These are phyloP conservation scores for Chlamydomonas sp. DNA, from an alignment of 139 green algal genomes.

Conservation along the genomic window DNA sequence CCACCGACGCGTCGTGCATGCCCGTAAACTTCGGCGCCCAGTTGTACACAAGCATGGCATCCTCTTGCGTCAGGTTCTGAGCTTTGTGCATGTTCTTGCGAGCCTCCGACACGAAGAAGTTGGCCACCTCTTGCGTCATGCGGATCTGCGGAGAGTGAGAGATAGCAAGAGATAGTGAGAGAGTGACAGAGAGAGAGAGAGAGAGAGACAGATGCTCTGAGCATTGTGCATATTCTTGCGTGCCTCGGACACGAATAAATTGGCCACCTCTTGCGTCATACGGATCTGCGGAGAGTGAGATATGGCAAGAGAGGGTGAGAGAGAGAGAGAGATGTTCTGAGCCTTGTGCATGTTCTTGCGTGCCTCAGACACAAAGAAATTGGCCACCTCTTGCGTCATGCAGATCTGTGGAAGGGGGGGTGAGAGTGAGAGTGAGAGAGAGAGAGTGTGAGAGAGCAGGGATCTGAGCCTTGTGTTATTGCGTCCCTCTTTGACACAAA, in stretches of 20 bases:
- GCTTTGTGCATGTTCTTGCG: constrained; percentile 59
- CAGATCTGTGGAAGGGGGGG: too few species aligned
- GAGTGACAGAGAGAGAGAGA: constrained; percentile 13
- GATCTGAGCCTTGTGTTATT: neutral
- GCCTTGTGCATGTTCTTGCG: too few species aligned
- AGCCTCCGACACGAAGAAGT: constrained; percentile 64
- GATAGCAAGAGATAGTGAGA: too few species aligned
- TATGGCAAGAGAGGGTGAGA: too few species aligned
- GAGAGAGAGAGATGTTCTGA: too few species aligned
- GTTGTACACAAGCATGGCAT: constrained; percentile 75
- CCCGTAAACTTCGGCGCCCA: constrained; percentile 55
- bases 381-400: too few species aligned
- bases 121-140: constrained; percentile 59
- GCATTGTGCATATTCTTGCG: too few species aligned
- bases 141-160: constrained; percentile 42
- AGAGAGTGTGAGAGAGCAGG: neutral
- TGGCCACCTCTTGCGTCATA: too few species aligned
- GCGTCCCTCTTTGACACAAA: too few species aligned
- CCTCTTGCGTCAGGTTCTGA: constrained; percentile 35
- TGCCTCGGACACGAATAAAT: too few species aligned
- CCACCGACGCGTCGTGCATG: constrained; percentile 32
- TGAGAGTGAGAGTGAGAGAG: neutral
- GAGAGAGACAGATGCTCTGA: neutral
- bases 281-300: too few species aligned
- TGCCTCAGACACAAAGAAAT: too few species aligned